Evolutionary conservation across 164 flowering plant species (phyloP), one percentile per base, ranked within the genome.

Genomic region (Macadamia integrifolia): DNA sequence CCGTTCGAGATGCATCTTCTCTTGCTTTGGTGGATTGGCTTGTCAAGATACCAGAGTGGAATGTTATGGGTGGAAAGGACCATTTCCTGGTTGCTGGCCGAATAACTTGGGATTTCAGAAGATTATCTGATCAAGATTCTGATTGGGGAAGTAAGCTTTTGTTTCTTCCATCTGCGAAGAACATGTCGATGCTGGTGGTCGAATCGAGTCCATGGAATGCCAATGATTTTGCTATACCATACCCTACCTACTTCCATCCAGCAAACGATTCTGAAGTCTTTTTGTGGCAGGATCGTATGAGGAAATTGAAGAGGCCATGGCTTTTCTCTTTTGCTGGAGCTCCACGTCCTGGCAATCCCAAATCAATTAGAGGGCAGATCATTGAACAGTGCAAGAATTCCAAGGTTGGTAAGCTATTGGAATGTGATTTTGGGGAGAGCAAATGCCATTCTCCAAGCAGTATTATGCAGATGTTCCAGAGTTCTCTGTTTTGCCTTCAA

Each of bases 271-370:
- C 77, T 15, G 94, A 93, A 40, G 97, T 91, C 56, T 79, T 87
- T 50, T 55, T 13, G 35, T 93, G 98, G 98, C 98, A 93, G 78
- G 88, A 85, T 23, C 78, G 97, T 50, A 88, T 93, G 97, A 83
- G 93, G 80, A 86, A 82, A 5, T 55, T 86, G 72, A 83, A 89
- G 23, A 70, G 97, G 72, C 82, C 83, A 56, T 87, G 87, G 86
- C 85, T 93, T 0, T 93, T 91, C 78, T 89, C 96, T 14, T 93
- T 93, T 79, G 97, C 96, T 23, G 98, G 98, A 12, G 98, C 98
- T 1, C 96, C 96, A 6, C 91, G 98, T 59, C 98, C 96, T 6
- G 94, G 63, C 46, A 86, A 87, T 43, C 85, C 83, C 13, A 86
- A 89, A 67, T 90, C 97, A 1, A 91, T 93, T 48, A 82, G 98